Conservation (phyloP, 345 rosid genomes). For the Excoecaria agallocha region DNA sequence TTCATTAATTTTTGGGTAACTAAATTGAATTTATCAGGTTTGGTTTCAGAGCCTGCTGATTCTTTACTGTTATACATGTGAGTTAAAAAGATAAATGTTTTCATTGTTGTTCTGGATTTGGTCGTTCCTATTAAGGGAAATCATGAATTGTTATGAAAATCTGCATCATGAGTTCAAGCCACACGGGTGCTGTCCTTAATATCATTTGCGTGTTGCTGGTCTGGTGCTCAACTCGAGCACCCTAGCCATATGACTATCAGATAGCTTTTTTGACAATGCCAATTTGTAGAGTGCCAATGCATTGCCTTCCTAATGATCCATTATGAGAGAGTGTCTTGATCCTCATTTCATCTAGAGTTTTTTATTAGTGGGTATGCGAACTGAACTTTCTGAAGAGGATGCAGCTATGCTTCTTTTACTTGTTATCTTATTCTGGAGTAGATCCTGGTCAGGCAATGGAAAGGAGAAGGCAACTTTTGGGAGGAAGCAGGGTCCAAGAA, state of each 20-base stretch:
- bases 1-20: too few relatives aligned
- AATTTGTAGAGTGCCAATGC: neutral
- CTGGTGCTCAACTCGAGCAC: neutral
- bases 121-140: neutral
- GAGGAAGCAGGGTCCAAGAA: slow-evolving; percentile 48
- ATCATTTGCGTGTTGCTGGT: neutral
- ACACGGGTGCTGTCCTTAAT: neutral
- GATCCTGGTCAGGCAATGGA: slow-evolving; percentile 57
- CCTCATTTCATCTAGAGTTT: neutral
- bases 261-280: neutral
- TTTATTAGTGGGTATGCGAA: neutral
- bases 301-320: neutral
- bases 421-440: neutral
- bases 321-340: neutral
- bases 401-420: neutral
- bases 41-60: too few relatives aligned
- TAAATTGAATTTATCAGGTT: too few relatives aligned
- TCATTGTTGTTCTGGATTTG: neutral
- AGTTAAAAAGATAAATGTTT: too few relatives aligned
- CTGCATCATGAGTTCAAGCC: neutral
- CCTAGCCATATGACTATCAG: neutral
- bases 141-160: neutral
- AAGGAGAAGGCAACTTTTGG: slow-evolving; percentile 58
- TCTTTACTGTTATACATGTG: too few relatives aligned
- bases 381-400: neutral